Base-by-base conservation (phyloP, 2,329 filamentous ascomycete genomes). In the Scedosporium dehoogii region DNA sequence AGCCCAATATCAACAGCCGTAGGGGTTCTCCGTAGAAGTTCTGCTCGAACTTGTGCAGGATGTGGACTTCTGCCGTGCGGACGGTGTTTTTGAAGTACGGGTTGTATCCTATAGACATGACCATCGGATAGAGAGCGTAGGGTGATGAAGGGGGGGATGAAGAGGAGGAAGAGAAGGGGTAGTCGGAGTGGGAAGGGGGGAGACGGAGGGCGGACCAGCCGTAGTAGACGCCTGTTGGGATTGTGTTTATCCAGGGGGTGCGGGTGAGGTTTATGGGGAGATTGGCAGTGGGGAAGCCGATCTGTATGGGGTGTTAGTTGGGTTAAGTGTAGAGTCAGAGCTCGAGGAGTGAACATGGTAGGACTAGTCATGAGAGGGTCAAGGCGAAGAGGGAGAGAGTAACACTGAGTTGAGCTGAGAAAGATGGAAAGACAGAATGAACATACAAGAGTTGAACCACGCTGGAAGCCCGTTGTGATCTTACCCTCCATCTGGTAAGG, bases 261-360 rank as follows among this genome's bases (percentile, higher is more conserved):
- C 80, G 73, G 69, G 84, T 70, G 61, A 81, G 80, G 73, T 89
- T 87, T 59, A 93, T 88, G 69, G 86, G 86, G 55, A 97, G 85
- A 79, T 97, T 99, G 72, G 94, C 94, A 1, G 94, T 97, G 2
- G 94, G 94, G 73, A 97, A 97, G 68, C 93, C 93, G 72, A 97
- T 90, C 87, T 96, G 65, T 29, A 58, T 12, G 18, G 59, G 21
- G 14, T 29, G n/a, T 62, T 29, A 65, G 63, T 53, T n/a, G n/a
- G 61, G 58, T 25, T 25, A 59, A 27, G 21, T 38, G 21, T 38
- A 48, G 33, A 10, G 27, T 12, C 21, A 25, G 21, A 55, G 23
- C 33, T 27, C 25, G 48, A n/a, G 16, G 59, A 56, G 29, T 12
- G 42, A 25, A 16, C 16, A 33, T 44, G 42, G 59, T 16, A 4